Evolutionary conservation across 2,329 filamentous ascomycete species (phyloP).

Genomic region (Cryphonectria carpinicola): DNA sequence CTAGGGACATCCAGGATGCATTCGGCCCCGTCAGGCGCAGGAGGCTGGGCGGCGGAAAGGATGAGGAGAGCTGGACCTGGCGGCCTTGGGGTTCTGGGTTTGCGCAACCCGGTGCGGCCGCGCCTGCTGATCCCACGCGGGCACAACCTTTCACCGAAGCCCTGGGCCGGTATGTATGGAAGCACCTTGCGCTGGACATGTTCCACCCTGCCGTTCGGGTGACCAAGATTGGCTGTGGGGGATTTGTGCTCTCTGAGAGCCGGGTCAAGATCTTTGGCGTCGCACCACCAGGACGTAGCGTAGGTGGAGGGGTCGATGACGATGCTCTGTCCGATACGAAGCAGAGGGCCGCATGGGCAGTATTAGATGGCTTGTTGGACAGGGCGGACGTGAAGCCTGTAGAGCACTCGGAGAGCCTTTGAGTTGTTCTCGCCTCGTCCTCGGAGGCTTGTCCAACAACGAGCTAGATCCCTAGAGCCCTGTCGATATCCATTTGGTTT

Average conservation of each 20-base stretch:
- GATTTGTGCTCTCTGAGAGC: slow-evolving; percentile 58
- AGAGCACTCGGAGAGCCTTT: not conserved
- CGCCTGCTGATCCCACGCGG: not conserved
- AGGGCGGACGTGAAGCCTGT: slow-evolving; percentile 10
- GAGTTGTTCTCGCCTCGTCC: not conserved
- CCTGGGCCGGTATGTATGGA: slow-evolving; percentile 52
- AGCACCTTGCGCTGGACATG: slow-evolving; percentile 59
- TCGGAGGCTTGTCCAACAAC: too few relatives aligned
- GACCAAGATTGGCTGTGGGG: slow-evolving; percentile 57
- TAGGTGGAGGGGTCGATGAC: not conserved
- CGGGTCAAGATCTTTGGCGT: slow-evolving; percentile 53
- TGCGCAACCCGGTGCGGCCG: not conserved
- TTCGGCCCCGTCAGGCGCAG: slow-evolving; percentile 42
- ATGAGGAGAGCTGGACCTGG: slow-evolving; percentile 60
- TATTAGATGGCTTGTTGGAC: slow-evolving; percentile 22
- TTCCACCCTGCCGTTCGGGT: slow-evolving; percentile 59
- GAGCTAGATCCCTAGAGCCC: too few relatives aligned
- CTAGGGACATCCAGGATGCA: not conserved
- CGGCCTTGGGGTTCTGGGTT: slow-evolving; percentile 31
- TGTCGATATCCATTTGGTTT: not conserved
- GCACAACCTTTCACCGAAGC: slow-evolving; percentile 55
- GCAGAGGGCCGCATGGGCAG: slow-evolving; percentile 22
- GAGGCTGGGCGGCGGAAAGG: slow-evolving; percentile 50
- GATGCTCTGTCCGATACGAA: slow-evolving; percentile 13
- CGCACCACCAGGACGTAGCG: not conserved